Base-by-base conservation (phyloP, 768 basidiomycete genomes). In the Boletus subcaerulescens region DNA sequence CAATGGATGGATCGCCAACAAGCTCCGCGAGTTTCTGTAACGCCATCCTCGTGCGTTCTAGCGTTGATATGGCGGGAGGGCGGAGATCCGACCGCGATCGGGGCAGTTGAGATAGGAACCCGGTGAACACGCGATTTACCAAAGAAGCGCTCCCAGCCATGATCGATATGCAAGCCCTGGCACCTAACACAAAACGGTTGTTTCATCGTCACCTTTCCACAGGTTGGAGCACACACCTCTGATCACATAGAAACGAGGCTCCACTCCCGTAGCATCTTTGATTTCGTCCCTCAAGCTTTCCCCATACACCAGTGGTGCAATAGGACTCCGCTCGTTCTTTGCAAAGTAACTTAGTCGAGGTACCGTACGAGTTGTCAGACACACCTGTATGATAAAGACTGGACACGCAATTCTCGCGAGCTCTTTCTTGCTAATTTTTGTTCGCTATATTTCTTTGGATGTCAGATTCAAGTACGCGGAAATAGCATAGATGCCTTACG, bases 381-480 rank as follows among this genome's bases (percentile, higher is more conserved):
- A 52, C 50, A 87, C 87, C 70, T 89, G 87, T 41, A 90, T 77
- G 18, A 90, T 80, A 13, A 90, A 73, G 12, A 86, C 80, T 3
- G 89, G 89, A 57, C 81, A 80, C 5, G 67, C 80, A 48, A 91
- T 80, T 39, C 69, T 62, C n/a, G 76, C 76, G 31, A 82, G 73
- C 55, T 78, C 74, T 26, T 78, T 76, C 18, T 74, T 58, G 39
- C 61, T 77, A 45, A 89, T 66, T 5, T 80, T 77, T 35, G 77
- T 76, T 60, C 87, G 78, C 89, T 91, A 53, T 24, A 26, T 35
- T 35, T 35, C 24, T 24, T 24, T 35, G 14, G 29, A 62, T 12
- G 11, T 13, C 40, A 52, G 26, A 59, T 43, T 43, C 48, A 40
- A 32, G n/a, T 18, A 11, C 32, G 22, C 18, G 38, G 46, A 51